Evolutionary conservation across 2,329 filamentous ascomycete species (phyloP).

Genomic region (Hypoxylon sp.): DNA sequence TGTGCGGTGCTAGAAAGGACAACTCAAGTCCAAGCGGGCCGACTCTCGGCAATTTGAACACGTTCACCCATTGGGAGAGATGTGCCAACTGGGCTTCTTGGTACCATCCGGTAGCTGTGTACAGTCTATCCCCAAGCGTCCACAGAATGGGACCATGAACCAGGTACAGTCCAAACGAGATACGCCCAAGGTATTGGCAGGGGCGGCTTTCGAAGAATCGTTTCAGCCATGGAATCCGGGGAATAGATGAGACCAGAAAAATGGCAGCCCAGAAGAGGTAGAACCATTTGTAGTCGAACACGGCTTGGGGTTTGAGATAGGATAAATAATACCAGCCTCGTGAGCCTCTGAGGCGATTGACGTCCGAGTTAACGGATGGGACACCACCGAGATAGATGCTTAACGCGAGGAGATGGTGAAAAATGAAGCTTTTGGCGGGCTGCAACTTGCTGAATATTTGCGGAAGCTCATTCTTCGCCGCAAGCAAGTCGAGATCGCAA

Average conservation of each 20-base stretch:
- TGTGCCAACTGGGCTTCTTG: slow-evolving; percentile 64
- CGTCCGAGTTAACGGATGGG: slow-evolving; percentile 65
- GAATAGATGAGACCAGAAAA: slow-evolving; percentile 68
- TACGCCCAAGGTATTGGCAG: slow-evolving; percentile 73
- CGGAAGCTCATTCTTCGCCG: slow-evolving; percentile 66
- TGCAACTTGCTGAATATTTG: slow-evolving; percentile 61
- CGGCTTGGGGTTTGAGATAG: slow-evolving; percentile 74
- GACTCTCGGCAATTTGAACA: slow-evolving; percentile 66
- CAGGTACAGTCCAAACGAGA: slow-evolving; percentile 75
- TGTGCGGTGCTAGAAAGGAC: slow-evolving; percentile 70
- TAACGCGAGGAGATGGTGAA: slow-evolving; percentile 65
- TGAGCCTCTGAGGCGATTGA: slow-evolving; percentile 65
- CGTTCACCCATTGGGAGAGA: slow-evolving; percentile 70
- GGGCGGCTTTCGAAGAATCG: slow-evolving; percentile 71
- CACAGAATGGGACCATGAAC: slow-evolving; percentile 74
- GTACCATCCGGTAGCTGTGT: slow-evolving; percentile 71
- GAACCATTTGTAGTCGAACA: slow-evolving; percentile 78
- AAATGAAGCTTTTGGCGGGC: slow-evolving; percentile 66
- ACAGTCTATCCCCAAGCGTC: slow-evolving; percentile 73
- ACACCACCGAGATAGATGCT: slow-evolving; percentile 73
- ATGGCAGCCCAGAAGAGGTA: slow-evolving; percentile 74
- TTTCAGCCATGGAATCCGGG: slow-evolving; percentile 71
- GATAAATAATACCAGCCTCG: slow-evolving; percentile 74
- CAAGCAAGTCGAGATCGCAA: slow-evolving; percentile 72
- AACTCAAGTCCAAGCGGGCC: slow-evolving; percentile 74